Evolutionary conservation across 2,329 filamentous ascomycete species (phyloP), one percentile per base, ranked within the genome.

Genomic region (Penicillium concentricum): DNA sequence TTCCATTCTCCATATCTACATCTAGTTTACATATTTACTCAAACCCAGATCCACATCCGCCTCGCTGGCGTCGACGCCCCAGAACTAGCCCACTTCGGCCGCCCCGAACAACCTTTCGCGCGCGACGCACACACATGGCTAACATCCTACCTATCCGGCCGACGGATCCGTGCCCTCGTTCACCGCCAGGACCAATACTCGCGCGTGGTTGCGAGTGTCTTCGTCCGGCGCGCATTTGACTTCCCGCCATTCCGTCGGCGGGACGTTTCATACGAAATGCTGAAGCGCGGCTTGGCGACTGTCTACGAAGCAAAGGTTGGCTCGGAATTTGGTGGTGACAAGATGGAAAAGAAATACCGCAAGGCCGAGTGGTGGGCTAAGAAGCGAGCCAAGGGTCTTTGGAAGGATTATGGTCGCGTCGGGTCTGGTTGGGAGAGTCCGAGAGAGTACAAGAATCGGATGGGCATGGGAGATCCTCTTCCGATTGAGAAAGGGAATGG

Each of bases 11-110:
- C 22, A 32, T 4, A 18, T 42, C 9, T 34, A 15, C 2, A 28
- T 20, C 1, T 12, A 35, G 49, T 30, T 51, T 12, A 51, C 38
- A 35, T 15, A 15, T 35, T 16, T 28, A 32, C 28, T 16, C 16
- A 18, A 44, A 0, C 4, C 16, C 56, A 77, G 89, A 90, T 99
- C 64, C 86, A 92, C 50, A 84, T 99, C 55, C 90, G 94, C 28
- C 82, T 99, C 55, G 94, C 94, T 16, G 94, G 94, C 48, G 79
- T 99, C 53, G 94, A 99, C 74, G 94, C 95, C 12, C 94, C 94
- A 2, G 94, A 99, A 76, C 81, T 90, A 54, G 88, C 92, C 9
- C 94, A 99, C 74, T 99, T 97, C 75, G 95, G 95, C 52, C 85
- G 87, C 49, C 88, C 91, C 26, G 90, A 87, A 10, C 94, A 99